Evolutionary conservation across 768 basidiomycete genomes (phyloP).

Genomic region (Xerocomellus chrysenteron): DNA sequence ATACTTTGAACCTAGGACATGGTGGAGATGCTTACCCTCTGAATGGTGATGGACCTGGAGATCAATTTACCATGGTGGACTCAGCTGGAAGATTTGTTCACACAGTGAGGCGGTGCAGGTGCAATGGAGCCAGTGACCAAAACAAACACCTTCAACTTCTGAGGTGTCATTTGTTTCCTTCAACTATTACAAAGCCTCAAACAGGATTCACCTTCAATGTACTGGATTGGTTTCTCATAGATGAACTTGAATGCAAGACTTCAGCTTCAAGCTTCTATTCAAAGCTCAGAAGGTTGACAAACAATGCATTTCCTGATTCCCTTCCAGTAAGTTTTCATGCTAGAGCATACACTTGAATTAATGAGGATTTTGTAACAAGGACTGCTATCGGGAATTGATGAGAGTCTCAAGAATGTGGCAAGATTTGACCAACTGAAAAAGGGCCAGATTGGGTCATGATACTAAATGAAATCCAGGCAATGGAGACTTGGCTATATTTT

Average conservation of each 20-base stretch:
- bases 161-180: not conserved
- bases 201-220: conserved; percentile 23
- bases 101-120: not conserved
- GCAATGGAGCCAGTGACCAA: not conserved
- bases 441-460: not conserved
- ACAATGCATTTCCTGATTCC: not conserved
- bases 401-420: not conserved
- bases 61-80: not conserved
- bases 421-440: not conserved
- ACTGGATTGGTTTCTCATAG: conserved; percentile 20
- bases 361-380: not conserved
- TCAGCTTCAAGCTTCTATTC: not conserved
- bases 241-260: conserved; percentile 17
- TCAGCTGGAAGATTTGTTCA: not conserved
- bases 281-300: not conserved
- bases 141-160: not conserved
- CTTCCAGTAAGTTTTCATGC: not conserved
- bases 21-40: not conserved
- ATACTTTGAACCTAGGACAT: not conserved
- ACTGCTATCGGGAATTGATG: not conserved
- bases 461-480: not conserved
- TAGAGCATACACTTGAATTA: not conserved
- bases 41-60: not conserved
- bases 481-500: not conserved
- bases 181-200: conserved; percentile 9